Conservation (phyloP, 129 eudicot genomes). For the Escallonia rubra region DNA sequence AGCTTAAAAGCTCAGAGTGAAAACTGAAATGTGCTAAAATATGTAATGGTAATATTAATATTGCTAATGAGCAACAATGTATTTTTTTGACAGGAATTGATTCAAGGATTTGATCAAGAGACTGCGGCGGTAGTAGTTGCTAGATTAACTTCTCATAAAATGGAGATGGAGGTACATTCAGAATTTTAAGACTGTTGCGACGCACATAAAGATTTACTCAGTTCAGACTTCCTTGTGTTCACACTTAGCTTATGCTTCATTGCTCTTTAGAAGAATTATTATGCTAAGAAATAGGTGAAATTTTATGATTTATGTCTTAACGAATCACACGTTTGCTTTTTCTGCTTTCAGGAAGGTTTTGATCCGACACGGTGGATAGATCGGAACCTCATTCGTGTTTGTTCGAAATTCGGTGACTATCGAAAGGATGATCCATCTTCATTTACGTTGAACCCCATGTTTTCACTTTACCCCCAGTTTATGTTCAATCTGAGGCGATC, state of each 20-base stretch:
- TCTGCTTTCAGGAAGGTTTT: slow-evolving; percentile 63
- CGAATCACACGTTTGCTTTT: background rate
- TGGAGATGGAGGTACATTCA: slow-evolving; percentile 84
- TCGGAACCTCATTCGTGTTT: slow-evolving; percentile 83
- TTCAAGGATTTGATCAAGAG: slow-evolving; percentile 99
- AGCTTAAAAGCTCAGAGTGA: no score
- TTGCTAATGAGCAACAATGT: background rate
- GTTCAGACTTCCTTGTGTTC: no score
- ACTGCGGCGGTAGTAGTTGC: slow-evolving; percentile 93
- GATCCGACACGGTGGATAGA: slow-evolving; percentile 99
- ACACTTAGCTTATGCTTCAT: background rate
- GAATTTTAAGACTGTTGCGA: background rate
- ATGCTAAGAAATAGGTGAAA: background rate
- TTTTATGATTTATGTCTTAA: no score
- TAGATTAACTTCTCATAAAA: slow-evolving; percentile 79
- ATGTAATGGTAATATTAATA: no score
- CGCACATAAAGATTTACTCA: no score
- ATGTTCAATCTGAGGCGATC: slow-evolving; percentile 96
- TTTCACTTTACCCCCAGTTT: slow-evolving; percentile 90
- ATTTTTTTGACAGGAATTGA: slow-evolving; percentile 53
- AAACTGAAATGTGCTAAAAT: no score
- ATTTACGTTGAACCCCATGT: slow-evolving; percentile 80
- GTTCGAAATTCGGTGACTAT: slow-evolving; percentile 92
- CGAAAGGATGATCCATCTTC: slow-evolving; percentile 93
- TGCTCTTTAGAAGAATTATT: background rate